Percentiles rank a stretch among this genome's conserved stretches.
Evolutionary conservation across 140 eudicot genomes (phyloP).

Genomic region (Stevia rebaudiana): DNA sequence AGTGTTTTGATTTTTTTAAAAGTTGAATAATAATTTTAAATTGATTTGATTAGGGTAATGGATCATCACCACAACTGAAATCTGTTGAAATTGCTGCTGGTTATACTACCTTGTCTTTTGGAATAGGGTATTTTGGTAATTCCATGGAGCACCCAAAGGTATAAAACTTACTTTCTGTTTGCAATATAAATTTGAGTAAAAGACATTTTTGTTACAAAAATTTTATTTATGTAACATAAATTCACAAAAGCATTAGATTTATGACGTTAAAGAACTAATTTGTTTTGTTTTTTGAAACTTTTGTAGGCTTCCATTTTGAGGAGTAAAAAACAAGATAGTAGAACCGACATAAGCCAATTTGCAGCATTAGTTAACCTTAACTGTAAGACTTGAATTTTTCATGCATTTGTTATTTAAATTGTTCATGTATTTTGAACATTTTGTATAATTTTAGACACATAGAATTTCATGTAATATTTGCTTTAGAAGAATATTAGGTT

Average conservation of each 20-base stretch:
- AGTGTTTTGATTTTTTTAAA: background rate
- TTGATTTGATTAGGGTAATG: conserved; percentile 37
- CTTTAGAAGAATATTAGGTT: background rate
- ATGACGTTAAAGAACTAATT: background rate
- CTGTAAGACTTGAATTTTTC: background rate
- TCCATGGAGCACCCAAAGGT: conserved; percentile 92
- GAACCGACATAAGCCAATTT: conserved; percentile 50
- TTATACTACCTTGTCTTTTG: conserved; percentile 75
- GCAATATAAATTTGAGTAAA: background rate
- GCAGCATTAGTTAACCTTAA: conserved; percentile 60
- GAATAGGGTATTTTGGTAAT: conserved; percentile 85
- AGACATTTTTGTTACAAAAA: background rate
- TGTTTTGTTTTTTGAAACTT: background rate
- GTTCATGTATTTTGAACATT: no score
- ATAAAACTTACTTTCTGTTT: conserved; percentile 5
- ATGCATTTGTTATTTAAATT: background rate
- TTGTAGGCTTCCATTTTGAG: conserved; percentile 71
- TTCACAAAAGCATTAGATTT: background rate
- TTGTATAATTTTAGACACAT: no score
- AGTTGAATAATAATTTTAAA: background rate
- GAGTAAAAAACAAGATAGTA: conserved; percentile 39
- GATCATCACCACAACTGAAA: conserved; percentile 41
- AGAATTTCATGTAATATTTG: background rate
- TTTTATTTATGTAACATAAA: background rate
- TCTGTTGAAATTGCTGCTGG: conserved; percentile 88